Evolutionary conservation across 345 rosid genomes (phyloP), one percentile per base, ranked within the genome.

Genomic region (Pelargonium nanum): DNA sequence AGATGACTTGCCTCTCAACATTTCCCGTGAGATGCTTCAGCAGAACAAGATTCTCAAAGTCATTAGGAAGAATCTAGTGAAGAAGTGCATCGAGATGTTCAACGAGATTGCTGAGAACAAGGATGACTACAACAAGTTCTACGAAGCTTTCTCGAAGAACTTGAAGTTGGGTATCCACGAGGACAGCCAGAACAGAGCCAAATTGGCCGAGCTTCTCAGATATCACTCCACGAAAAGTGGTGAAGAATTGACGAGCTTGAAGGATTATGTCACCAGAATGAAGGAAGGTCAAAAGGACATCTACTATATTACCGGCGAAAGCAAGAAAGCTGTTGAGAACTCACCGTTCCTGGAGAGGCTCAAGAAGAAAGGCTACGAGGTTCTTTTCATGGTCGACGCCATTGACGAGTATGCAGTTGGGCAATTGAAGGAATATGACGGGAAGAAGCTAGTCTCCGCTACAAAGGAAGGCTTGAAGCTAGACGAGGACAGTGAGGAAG

Each of bases 31-130:
- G 64, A 75, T 34, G 77, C 73, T 78, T 45, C 79, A 78, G 54
- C 82, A 75, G 73, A 78, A 78, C 77, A 78, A 78, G 75, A 78
- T 78, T 44, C 70, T 78, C 13, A 78, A 78, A 68, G 79, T 78
- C 3, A 75, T 78, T 51, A 64, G 82, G 69, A 78, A 78, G 73
- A 78, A 78, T 44, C 79, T 78, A 3, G 82, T 75, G 34, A 75
- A 78, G 63, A 78, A 78, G 40, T 78, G 82, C 65, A 75, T 78
- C 19, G 82, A 78, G 70, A 78, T 78, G 82, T 78, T 78, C 71
- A 75, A 54, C 19, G 82, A 78, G 67, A 75, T 78, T 40, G 75
- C 77, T 0, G 82, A 78, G 62, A 78, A 75, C 21, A 75, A 78
- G 69, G 82, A 78, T 20, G 82, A 78, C 56, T 78, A 78, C 51